A percentile compares a stretch with the other conserved stretches of the same genome.
Conservation (phyloP, 192 early-diverging fungal genomes). For the Umbelopsis vinacea region DNA sequence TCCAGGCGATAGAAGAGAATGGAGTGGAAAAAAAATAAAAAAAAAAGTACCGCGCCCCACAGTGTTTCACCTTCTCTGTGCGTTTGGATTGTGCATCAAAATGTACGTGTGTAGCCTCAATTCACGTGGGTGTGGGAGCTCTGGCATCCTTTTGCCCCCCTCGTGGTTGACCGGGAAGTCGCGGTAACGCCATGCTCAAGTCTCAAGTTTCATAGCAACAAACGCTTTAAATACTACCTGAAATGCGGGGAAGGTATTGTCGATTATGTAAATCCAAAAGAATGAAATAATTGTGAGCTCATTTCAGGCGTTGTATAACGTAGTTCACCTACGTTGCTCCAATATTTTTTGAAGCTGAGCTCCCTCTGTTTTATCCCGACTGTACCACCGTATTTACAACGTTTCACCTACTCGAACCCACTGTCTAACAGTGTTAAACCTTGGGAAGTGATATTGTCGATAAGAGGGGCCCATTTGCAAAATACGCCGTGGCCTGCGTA, state of each 20-base stretch:
- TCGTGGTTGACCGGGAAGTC: constrained; percentile 1
- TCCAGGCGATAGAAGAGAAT: background rate
- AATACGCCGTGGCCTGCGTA: no score
- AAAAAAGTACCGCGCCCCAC: background rate
- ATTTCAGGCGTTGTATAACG: no score
- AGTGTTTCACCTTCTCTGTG: background rate
- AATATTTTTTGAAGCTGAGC: background rate
- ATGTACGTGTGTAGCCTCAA: background rate
- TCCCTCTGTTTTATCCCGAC: background rate
- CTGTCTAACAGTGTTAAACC: no score
- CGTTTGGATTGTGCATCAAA: constrained; percentile 1
- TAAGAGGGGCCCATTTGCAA: no score
- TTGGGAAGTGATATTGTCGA: no score
- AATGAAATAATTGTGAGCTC: no score
- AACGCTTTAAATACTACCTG: background rate
- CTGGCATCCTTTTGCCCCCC: background rate
- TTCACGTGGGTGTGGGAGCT: constrained; percentile 4
- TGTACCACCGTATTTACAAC: background rate
- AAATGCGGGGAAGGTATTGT: background rate
- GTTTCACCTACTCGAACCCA: background rate
- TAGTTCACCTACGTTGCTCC: no score
- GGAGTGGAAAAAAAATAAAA: background rate
- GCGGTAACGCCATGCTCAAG: constrained; percentile 18
- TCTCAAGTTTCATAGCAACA: background rate
- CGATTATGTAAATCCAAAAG: no score